Evolutionary conservation across 345 rosid species (phyloP).

Genomic region (Eucalyptus leucophloia): DNA sequence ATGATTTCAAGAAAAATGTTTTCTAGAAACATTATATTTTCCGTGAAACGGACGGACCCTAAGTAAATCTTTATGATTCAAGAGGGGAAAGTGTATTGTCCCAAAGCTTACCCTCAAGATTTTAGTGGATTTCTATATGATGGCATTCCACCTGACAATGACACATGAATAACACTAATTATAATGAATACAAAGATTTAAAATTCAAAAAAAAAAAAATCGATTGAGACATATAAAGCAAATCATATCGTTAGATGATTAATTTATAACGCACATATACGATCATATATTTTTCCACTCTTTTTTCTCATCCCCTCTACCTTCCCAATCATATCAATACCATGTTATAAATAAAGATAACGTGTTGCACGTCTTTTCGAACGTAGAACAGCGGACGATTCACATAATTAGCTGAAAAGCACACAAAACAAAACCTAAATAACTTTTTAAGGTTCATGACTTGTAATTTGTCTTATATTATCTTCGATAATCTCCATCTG

Average conservation of each 20-base stretch:
- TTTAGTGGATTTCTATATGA: background rate
- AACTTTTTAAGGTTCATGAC: background rate
- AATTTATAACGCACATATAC: background rate
- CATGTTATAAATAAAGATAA: background rate
- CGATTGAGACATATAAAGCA: background rate
- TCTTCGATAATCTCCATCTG: no score
- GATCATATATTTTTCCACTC: background rate
- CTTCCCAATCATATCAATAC: background rate
- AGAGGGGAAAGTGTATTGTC: background rate
- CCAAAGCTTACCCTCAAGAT: background rate
- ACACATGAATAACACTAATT: background rate
- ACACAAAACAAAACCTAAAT: background rate
- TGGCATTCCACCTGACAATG: accelerated
- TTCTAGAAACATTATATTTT: no score
- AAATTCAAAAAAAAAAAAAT: background rate
- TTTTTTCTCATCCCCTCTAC: background rate
- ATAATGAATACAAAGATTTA: background rate
- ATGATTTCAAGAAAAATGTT: no score
- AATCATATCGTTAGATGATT: background rate
- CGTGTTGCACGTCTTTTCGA: background rate
- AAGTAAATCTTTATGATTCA: background rate
- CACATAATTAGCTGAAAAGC: background rate
- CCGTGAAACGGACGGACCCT: accelerated
- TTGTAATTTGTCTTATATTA: background rate
- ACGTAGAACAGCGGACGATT: background rate